Percentiles rank a stretch among this genome's conserved stretches.
Conservation (phyloP, 345 rosid species). For the Schrenkiella parvula region DNA sequence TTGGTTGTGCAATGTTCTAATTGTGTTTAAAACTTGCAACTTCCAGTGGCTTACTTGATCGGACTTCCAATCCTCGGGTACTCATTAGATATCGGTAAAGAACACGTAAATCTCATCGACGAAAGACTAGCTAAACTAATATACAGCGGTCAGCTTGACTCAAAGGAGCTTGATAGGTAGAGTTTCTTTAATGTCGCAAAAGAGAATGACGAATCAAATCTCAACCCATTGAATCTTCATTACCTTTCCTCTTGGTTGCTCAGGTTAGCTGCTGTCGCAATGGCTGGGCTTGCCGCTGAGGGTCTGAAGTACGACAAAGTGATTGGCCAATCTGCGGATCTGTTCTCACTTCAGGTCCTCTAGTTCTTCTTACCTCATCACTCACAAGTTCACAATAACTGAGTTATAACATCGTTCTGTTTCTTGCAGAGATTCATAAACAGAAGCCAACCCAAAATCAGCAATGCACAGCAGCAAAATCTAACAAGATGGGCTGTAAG, state of each 20-base stretch:
- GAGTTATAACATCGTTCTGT: neutral
- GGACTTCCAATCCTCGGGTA: constrained; percentile 90
- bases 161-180: constrained; percentile 86
- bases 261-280: constrained; percentile 82
- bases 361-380: neutral
- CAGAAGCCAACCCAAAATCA: constrained; percentile 73
- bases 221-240: neutral
- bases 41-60: constrained; percentile 71
- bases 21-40: neutral
- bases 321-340: constrained; percentile 95
- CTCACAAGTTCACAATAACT: neutral
- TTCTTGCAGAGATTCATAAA: constrained; percentile 71
- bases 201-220: neutral
- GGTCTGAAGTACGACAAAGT: constrained; percentile 89
- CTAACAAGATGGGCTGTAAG: constrained; percentile 98
- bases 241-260: constrained; percentile 8
- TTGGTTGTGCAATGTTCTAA: constrained; percentile 1
- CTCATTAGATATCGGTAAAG: constrained; percentile 90
- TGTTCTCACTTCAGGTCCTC: constrained; percentile 88
- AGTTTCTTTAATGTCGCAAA: neutral
- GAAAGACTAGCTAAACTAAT: constrained; percentile 71
- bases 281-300: constrained; percentile 98
- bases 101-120: constrained; percentile 85
- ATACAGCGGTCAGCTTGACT: constrained; percentile 86
- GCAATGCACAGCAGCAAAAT: constrained; percentile 89